Percentiles rank a stretch among this genome's conserved stretches.
These are phyloP conservation scores for Malus sylvestris DNA, from an alignment of 306 rosid genomes.

Conservation along the genomic window DNA sequence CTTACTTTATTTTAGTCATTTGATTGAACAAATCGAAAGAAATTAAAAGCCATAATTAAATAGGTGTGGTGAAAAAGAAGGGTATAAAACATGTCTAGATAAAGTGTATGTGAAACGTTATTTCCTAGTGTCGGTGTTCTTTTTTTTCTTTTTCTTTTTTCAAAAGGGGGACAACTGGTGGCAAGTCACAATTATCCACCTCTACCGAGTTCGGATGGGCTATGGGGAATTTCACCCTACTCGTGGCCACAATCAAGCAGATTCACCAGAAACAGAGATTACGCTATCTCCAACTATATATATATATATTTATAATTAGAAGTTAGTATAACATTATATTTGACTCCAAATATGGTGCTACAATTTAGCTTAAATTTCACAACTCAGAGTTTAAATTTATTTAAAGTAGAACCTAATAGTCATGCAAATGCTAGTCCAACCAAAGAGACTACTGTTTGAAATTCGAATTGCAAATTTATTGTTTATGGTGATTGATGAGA, in stretches of 20 bases:
- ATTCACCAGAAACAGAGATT: neutral
- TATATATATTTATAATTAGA: too few relatives aligned
- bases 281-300: neutral
- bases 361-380: neutral
- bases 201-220: accelerated
- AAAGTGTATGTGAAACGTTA: neutral
- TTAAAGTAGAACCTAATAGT: too few relatives aligned
- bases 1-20: too few relatives aligned
- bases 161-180: neutral
- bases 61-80: neutral
- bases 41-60: too few relatives aligned
- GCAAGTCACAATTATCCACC: too few relatives aligned
- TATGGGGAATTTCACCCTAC: too few relatives aligned
- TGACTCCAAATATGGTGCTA: neutral
- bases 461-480: too few relatives aligned
- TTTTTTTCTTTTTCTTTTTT: neutral
- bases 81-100: neutral
- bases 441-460: too few relatives aligned
- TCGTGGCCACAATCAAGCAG: accelerated
- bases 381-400: too few relatives aligned
- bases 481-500: too few relatives aligned
- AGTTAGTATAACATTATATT: neutral
- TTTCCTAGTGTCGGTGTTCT: neutral
- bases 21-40: too few relatives aligned
- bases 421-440: too few relatives aligned